Percentiles rank a stretch among this genome's conserved stretches.
Evolutionary conservation across 208 protist genomes (phyloP).

Genomic region (Trypanosoma cruzi): DNA sequence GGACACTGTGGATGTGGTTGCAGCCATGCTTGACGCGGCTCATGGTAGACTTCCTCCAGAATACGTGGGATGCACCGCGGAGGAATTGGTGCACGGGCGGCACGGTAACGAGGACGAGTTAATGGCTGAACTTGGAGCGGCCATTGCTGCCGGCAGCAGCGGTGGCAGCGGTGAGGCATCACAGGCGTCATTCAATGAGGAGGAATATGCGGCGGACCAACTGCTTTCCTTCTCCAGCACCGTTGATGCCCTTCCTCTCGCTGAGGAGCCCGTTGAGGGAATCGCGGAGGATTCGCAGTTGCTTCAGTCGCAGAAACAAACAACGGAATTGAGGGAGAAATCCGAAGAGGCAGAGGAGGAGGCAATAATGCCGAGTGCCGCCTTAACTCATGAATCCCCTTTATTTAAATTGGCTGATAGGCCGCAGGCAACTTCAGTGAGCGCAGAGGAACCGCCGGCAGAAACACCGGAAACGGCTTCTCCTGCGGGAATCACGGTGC

Average conservation of each 20-base stretch:
- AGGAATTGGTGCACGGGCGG: conserved; percentile 19
- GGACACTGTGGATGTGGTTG: conserved; percentile 21
- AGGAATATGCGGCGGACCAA: background rate
- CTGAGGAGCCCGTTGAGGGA: too few species aligned
- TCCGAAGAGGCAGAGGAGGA: background rate
- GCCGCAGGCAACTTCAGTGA: background rate
- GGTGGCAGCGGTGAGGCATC: too few species aligned
- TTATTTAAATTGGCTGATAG: background rate
- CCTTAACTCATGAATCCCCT: background rate
- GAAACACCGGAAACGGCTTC: background rate
- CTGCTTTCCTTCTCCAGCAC: background rate
- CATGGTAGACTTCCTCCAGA: background rate
- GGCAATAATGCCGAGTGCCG: background rate
- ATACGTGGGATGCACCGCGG: background rate
- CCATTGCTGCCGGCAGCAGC: background rate
- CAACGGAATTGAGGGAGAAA: background rate
- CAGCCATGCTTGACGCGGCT: conserved; percentile 1
- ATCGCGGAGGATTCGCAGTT: background rate
- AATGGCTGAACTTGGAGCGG: conserved; percentile 19
- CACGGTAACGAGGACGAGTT: conserved; percentile 27
- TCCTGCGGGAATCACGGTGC: background rate
- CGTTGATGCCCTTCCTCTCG: background rate
- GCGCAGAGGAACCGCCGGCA: background rate
- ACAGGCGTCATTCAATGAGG: too few species aligned
- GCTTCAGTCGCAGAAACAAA: background rate